phyloP scores from a whole-genome alignment of 1,139 yeast genomes.

The Saccharomyces hybrid region DNA sequence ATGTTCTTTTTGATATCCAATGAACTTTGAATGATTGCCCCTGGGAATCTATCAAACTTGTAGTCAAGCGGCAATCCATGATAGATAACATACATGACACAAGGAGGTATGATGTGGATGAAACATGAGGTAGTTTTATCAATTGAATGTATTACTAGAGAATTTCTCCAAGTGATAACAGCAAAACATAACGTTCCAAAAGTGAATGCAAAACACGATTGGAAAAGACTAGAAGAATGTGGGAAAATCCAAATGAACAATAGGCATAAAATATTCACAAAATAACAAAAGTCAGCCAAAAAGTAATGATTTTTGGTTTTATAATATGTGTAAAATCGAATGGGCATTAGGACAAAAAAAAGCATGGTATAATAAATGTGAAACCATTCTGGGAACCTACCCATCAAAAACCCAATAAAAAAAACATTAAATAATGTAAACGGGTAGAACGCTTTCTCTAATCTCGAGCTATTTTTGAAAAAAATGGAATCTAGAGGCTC shows the following conservation, averaged over 20 bases:
- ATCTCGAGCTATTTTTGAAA: constrained; percentile 43
- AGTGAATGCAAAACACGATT: constrained; percentile 77
- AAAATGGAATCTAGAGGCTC: constrained; percentile 20
- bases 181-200: constrained; percentile 91
- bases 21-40: constrained; percentile 50
- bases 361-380: constrained; percentile 67
- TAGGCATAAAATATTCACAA: constrained; percentile 66
- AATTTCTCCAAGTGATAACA: constrained; percentile 92
- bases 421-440: constrained; percentile 63
- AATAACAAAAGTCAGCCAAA: constrained; percentile 89
- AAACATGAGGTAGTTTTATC: constrained; percentile 92
- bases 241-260: constrained; percentile 81
- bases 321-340: constrained; percentile 75
- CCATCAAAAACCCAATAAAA: constrained; percentile 66
- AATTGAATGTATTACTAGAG: constrained; percentile 81
- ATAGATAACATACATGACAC: constrained; percentile 77
- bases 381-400: constrained; percentile 66
- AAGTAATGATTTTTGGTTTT: constrained; percentile 75
- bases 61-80: constrained; percentile 65
- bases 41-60: constrained; percentile 60
- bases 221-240: constrained; percentile 57
- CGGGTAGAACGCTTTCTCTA: constrained; percentile 81
- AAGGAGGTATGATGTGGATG: constrained; percentile 87
- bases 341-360: constrained; percentile 64
- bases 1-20: constrained; percentile 69